Evolutionary conservation across 306 rosid genomes (phyloP).

Genomic region (Pterocarpus santalinus): DNA sequence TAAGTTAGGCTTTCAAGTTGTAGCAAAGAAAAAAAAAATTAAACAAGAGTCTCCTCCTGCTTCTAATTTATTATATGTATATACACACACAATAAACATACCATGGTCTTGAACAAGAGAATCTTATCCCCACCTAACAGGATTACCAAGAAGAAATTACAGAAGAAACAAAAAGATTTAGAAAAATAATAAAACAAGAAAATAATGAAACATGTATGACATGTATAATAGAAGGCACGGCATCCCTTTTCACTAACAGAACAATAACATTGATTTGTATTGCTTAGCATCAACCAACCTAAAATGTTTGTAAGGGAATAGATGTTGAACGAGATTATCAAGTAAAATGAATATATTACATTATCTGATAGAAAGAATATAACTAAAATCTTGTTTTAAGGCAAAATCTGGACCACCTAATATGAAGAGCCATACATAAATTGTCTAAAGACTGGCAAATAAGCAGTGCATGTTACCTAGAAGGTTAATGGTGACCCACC

Average conservation of each 20-base stretch:
- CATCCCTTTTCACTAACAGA: background rate
- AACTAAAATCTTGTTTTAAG: conserved; percentile 43
- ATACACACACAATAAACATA: background rate
- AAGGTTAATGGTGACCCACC: conserved; percentile 61
- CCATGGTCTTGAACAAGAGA: background rate
- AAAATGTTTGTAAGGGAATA: background rate
- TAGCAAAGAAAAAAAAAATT: too few species aligned
- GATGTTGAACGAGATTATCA: background rate
- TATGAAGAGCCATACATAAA: conserved; percentile 42
- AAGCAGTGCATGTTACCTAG: conserved; percentile 62
- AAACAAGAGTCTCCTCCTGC: too few species aligned
- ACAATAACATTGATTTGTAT: conserved; percentile 9
- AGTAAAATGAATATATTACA: conserved; percentile 34
- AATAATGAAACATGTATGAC: background rate
- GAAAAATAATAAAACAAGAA: background rate
- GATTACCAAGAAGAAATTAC: background rate
- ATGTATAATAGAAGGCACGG: background rate
- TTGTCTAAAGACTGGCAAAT: conserved; percentile 47
- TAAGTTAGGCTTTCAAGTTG: too few species aligned
- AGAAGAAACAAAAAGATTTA: background rate
- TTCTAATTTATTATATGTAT: too few species aligned
- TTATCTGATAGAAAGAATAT: conserved; percentile 35
- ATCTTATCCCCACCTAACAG: background rate
- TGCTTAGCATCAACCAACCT: conserved; percentile 3
- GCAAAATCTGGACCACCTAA: conserved; percentile 48